Evolutionary conservation across 192 early-diverging fungal genomes (phyloP).

Genomic region (Lunasporangiospora selenospora): DNA sequence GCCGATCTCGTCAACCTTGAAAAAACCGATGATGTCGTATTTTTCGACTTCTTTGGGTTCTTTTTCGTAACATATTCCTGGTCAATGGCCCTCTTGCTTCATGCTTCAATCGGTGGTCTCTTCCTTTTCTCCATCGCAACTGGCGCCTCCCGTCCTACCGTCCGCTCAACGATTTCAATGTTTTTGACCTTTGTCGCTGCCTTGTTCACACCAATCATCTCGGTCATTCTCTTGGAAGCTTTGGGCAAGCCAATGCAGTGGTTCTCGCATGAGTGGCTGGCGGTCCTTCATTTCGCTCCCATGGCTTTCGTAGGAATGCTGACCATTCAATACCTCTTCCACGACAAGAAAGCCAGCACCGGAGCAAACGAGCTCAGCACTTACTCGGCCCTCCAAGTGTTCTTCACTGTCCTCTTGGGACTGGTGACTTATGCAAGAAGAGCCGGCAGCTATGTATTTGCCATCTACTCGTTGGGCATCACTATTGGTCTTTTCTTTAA

Average conservation of each 20-base stretch:
- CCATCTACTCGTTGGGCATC: slow-evolving; percentile 44
- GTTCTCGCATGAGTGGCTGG: slow-evolving; percentile 68
- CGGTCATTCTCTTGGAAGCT: slow-evolving; percentile 27
- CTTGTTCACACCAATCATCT: slow-evolving; percentile 34
- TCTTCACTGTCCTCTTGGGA: slow-evolving; percentile 30
- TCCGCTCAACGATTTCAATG: slow-evolving; percentile 37
- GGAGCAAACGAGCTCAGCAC: slow-evolving; percentile 38
- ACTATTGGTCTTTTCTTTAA: slow-evolving; percentile 43
- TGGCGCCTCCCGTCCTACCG: slow-evolving; percentile 26
- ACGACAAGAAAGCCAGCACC: slow-evolving; percentile 39
- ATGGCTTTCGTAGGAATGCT: slow-evolving; percentile 54
- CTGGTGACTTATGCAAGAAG: slow-evolving; percentile 49
- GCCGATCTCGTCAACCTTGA: slow-evolving; percentile 58
- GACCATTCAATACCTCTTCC: slow-evolving; percentile 51
- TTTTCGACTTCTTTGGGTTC: slow-evolving; percentile 69
- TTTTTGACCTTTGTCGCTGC: slow-evolving; percentile 43
- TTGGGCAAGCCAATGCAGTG: slow-evolving; percentile 63
- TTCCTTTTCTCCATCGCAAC: slow-evolving; percentile 26
- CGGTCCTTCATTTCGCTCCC: slow-evolving; percentile 60
- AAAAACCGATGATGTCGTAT: slow-evolving; percentile 59
- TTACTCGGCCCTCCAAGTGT: slow-evolving; percentile 27
- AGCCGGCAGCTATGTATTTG: slow-evolving; percentile 58
- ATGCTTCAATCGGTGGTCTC: slow-evolving; percentile 42
- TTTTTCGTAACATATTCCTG: slow-evolving; percentile 67
- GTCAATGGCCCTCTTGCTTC: slow-evolving; percentile 57